Evolutionary conservation across 2,329 filamentous ascomycete genomes (phyloP).

Genomic region (Nannizziopsis barbatae): DNA sequence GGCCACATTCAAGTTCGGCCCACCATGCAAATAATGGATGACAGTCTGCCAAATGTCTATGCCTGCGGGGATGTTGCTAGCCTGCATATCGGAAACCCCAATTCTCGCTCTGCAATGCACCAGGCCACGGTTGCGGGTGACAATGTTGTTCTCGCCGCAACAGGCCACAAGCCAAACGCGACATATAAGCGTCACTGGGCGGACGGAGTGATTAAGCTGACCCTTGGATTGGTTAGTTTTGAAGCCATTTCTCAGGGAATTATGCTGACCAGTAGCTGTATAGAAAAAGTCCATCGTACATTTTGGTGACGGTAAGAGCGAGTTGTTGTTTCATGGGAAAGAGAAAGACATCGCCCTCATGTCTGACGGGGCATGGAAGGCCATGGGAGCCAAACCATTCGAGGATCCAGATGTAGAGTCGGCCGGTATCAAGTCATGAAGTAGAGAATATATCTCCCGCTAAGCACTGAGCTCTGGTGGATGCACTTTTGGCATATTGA

Average conservation of each 20-base stretch:
- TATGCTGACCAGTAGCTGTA: slow-evolving; percentile 18
- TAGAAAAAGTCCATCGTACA: slow-evolving; percentile 39
- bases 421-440: not conserved
- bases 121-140: slow-evolving; percentile 45
- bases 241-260: not conserved
- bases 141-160: slow-evolving; percentile 44
- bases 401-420: slow-evolving; percentile 9
- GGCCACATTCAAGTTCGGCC: slow-evolving; percentile 45
- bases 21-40: slow-evolving; percentile 47
- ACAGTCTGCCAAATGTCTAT: slow-evolving; percentile 44
- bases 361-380: slow-evolving; percentile 35
- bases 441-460: not conserved
- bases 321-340: slow-evolving; percentile 33
- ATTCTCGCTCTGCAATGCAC: slow-evolving; percentile 44
- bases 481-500: not conserved
- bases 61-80: slow-evolving; percentile 55
- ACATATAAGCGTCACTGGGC: slow-evolving; percentile 38
- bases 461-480: not conserved
- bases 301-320: slow-evolving; percentile 35
- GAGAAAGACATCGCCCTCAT: slow-evolving; percentile 39
- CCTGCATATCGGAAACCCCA: slow-evolving; percentile 37
- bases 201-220: slow-evolving; percentile 45
- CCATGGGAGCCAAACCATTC: slow-evolving; percentile 39
- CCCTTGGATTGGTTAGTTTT: slow-evolving; percentile 41
- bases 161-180: slow-evolving; percentile 29